Percentiles rank a stretch among this genome's conserved stretches.
Evolutionary conservation across 1,139 yeast species (phyloP).

Genomic region (Suhomyces panamericanus): DNA sequence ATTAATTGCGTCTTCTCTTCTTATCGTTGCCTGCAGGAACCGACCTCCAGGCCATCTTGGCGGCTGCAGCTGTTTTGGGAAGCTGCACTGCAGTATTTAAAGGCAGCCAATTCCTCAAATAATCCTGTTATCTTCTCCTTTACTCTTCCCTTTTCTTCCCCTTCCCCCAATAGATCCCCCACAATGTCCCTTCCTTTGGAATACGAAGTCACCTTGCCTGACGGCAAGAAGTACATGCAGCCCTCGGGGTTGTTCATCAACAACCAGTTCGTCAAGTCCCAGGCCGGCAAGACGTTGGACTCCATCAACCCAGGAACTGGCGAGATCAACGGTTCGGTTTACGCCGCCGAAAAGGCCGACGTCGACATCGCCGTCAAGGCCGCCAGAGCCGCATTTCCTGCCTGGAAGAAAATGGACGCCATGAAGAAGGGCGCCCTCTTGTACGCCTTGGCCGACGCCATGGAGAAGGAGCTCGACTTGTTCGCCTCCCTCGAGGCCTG

Average conservation of each 20-base stretch:
- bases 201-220: slow-evolving; percentile 53
- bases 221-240: slow-evolving; percentile 54
- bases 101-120: too few species aligned
- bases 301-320: slow-evolving; percentile 72
- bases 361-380: slow-evolving; percentile 75
- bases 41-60: too few species aligned
- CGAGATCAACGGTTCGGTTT: slow-evolving; percentile 62
- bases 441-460: slow-evolving; percentile 58
- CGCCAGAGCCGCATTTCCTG: slow-evolving; percentile 69
- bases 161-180: too few species aligned
- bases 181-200: slow-evolving; percentile 37
- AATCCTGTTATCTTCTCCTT: background rate
- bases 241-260: slow-evolving; percentile 84
- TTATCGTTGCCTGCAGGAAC: too few species aligned
- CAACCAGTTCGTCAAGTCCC: slow-evolving; percentile 69
- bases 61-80: too few species aligned
- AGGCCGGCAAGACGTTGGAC: slow-evolving; percentile 59
- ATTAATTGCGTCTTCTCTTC: too few species aligned
- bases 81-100: too few species aligned
- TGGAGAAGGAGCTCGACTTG: slow-evolving; percentile 57
- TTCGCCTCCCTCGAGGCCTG: slow-evolving; percentile 71
- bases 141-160: background rate
- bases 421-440: slow-evolving; percentile 56
- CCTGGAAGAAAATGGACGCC: slow-evolving; percentile 49
- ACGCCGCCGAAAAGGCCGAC: slow-evolving; percentile 66